Conservation (phyloP, 495 filamentous ascomycete species). For the Polyplosphaeria fusca region DNA sequence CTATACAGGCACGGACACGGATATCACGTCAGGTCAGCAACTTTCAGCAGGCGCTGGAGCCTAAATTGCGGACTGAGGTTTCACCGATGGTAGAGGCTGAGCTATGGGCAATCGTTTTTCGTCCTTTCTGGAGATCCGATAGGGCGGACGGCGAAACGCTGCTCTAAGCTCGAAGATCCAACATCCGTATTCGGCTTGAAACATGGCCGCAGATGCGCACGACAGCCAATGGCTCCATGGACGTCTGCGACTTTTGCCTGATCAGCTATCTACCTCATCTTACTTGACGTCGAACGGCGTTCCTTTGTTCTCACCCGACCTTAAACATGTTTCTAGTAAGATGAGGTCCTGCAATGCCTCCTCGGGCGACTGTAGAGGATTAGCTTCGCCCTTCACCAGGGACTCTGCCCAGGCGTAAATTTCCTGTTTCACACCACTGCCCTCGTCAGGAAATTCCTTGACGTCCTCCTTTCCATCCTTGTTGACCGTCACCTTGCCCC, state of each 20-base stretch:
- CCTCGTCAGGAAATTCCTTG: constrained; percentile 54
- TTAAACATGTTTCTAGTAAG: constrained; percentile 61
- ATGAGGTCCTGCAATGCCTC: constrained; percentile 69
- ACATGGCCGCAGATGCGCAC: too few species aligned
- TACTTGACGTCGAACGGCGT: constrained; percentile 38
- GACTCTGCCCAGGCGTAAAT: constrained; percentile 63
- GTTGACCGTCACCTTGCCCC: constrained; percentile 47
- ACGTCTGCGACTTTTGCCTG: too few species aligned
- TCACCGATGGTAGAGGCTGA: too few species aligned
- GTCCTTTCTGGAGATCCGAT: too few species aligned
- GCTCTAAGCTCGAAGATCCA: too few species aligned
- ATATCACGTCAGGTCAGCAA: background rate
- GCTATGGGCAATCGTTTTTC: too few species aligned
- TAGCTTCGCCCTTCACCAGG: constrained; percentile 48
- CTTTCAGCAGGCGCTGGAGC: background rate
- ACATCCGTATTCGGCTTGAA: too few species aligned
- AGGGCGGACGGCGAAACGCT: too few species aligned
- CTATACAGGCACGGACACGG: background rate
- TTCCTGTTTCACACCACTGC: constrained; percentile 61
- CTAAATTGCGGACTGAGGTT: too few species aligned
- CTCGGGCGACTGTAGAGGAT: constrained; percentile 59
- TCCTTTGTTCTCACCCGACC: constrained; percentile 58
- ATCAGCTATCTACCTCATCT: too few species aligned
- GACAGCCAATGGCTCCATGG: too few species aligned
- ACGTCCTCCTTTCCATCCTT: constrained; percentile 43